Evolutionary conservation across 1,284 basidiomycete species (phyloP), one percentile per base, ranked within the genome.

Genomic region (Malassezia cuniculi): DNA sequence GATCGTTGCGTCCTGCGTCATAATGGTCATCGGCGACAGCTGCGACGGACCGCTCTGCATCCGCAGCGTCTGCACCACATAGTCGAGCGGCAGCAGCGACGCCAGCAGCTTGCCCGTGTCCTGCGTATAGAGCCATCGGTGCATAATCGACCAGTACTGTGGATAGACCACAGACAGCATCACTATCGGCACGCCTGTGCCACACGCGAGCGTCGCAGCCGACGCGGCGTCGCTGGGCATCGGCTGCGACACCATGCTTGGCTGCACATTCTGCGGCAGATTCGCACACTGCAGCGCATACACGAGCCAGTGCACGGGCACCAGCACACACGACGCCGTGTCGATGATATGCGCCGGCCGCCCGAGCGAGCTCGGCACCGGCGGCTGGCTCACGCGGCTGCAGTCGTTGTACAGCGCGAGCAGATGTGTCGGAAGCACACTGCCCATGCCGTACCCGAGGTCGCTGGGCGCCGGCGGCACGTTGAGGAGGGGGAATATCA

Each of bases 251-350:
- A 6, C 11, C 7, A n/a, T 14, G 10, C 10, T 27, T 5, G 27
- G 7, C 27, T 27, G 6, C 27, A 15, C n/a, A 15, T 9, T 6
- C 19, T 15, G 20, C 1, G 42, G 42, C 10, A 45, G 31, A 12
- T 34, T 21, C n/a, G 42, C 36, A 21, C 42, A 45, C 29, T 45
- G 42, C 28, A 45, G 37, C 22, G 36, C 42, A 16, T 45, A 45
- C 32, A 45, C 37, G 26, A 45, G 27, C 42, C 42, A 45, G 28
- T 45, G 42, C 8, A 45, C 21, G 18, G 42, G 42, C n/a, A 45
- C 37, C 15, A 45, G 28, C 24, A 21, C 21, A 25, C 37, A 34
- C 14, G 42, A 33, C 19, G 36, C 15, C 10, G 24, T 21, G 10
- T 14, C 32, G 16, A 34, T n/a, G n/a, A n/a, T n/a, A n/a, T n/a